phyloP scores from a whole-genome alignment of 139 green algal genomes.

The Bryopsis sp. region DNA sequence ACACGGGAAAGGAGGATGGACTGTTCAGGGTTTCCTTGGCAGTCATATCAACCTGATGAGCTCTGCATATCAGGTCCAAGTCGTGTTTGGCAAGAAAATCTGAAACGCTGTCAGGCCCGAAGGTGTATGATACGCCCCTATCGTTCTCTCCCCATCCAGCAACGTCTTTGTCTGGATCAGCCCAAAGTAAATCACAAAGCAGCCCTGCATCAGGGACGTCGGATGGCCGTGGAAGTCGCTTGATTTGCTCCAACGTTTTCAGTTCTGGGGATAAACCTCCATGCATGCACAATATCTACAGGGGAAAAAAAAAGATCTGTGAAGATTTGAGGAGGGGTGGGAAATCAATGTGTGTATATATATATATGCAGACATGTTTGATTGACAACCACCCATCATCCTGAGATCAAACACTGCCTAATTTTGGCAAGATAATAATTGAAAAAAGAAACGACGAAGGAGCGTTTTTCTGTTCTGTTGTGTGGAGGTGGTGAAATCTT shows the following conservation, averaged over 20 bases:
- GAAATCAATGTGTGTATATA: too few species aligned
- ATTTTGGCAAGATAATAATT: too few species aligned
- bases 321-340: neutral
- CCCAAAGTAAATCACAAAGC: slow-evolving; percentile 98
- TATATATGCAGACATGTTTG: too few species aligned
- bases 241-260: slow-evolving; percentile 97
- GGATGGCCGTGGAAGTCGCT: slow-evolving; percentile 87
- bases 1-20: slow-evolving; percentile 7
- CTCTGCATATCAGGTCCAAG: slow-evolving; percentile 92
- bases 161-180: slow-evolving; percentile 98
- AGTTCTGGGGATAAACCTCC: slow-evolving; percentile 96
- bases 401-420: too few species aligned
- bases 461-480: too few species aligned
- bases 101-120: slow-evolving; percentile 86
- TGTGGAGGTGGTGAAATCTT: too few species aligned
- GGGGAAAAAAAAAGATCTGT: neutral
- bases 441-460: too few species aligned
- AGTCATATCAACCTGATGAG: slow-evolving; percentile 76
- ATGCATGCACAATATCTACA: slow-evolving; percentile 99
- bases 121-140: slow-evolving; percentile 97
- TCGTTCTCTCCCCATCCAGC: slow-evolving; percentile 98
- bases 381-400: too few species aligned
- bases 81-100: slow-evolving; percentile 97
- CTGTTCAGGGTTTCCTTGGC: neutral
- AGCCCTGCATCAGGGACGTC: slow-evolving; percentile 96